These are phyloP conservation scores for Tylopilus balloui DNA, from an alignment of 768 basidiomycete species.

Conservation along the genomic window DNA sequence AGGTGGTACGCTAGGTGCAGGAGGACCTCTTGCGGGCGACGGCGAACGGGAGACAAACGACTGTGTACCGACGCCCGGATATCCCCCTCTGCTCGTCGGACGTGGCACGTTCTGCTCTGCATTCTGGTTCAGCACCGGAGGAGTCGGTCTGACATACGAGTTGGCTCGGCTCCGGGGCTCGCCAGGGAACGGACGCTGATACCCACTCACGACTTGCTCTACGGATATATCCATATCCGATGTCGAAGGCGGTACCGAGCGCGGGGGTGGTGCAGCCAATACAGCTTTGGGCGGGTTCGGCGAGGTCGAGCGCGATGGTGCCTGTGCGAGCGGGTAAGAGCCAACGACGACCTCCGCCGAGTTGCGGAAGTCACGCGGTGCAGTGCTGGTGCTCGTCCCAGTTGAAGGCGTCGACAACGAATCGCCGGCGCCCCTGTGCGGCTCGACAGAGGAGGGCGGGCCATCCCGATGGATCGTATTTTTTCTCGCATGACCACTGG, in stretches of 20 bases:
- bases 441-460: conserved; percentile 19
- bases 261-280: conserved; percentile 63
- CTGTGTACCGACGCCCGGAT: background rate
- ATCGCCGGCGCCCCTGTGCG: conserved; percentile 25
- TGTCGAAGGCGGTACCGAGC: conserved; percentile 33
- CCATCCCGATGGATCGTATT: conserved; percentile 27
- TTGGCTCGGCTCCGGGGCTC: conserved; percentile 60
- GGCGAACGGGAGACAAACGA: background rate
- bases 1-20: background rate
- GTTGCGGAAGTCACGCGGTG: conserved; percentile 59
- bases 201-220: conserved; percentile 69
- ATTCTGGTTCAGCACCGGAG: conserved; percentile 24
- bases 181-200: conserved; percentile 84
- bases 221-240: conserved; percentile 54
- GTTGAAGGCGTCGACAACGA: conserved; percentile 25
- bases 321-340: conserved; percentile 50
- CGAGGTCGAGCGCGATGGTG: conserved; percentile 63
- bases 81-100: conserved; percentile 32
- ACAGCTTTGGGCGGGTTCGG: conserved; percentile 71
- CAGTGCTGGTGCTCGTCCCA: conserved; percentile 10
- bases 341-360: conserved; percentile 81
- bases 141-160: conserved; percentile 37
- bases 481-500: conserved; percentile 11
- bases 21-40: background rate
- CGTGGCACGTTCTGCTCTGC: conserved; percentile 40